Conservation (phyloP, 371 early-diverging fungal species). For the Apophysomyces elegans region DNA sequence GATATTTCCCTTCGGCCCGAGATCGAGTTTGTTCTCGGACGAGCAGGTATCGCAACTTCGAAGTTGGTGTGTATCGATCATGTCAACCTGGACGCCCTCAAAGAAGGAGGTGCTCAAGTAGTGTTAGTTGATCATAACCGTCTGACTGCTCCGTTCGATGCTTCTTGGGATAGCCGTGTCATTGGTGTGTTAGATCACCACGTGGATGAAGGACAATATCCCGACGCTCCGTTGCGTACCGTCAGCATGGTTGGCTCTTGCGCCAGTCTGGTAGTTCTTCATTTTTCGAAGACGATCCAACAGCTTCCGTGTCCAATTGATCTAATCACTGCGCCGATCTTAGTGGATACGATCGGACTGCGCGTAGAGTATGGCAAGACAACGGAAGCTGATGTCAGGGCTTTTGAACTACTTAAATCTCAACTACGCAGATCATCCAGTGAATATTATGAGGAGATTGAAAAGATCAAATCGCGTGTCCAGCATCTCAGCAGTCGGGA, state of each 20-base stretch:
- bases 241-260: slow-evolving; percentile 70
- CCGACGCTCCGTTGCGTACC: slow-evolving; percentile 39
- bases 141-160: slow-evolving; percentile 49
- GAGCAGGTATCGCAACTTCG: slow-evolving; percentile 22
- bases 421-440: neutral
- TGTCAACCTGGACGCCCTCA: slow-evolving; percentile 20
- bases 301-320: neutral
- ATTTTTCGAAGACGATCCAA: slow-evolving; percentile 28
- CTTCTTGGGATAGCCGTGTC: slow-evolving; percentile 37
- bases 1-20: slow-evolving; percentile 76
- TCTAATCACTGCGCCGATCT: slow-evolving; percentile 64
- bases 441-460: slow-evolving; percentile 52
- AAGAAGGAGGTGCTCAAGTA: slow-evolving; percentile 26
- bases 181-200: slow-evolving; percentile 79
- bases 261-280: slow-evolving; percentile 56
- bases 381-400: slow-evolving; percentile 55
- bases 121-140: slow-evolving; percentile 70
- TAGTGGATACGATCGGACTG: slow-evolving; percentile 74
- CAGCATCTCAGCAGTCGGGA: slow-evolving; percentile 54
- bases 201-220: slow-evolving; percentile 59
- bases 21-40: slow-evolving; percentile 50
- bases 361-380: slow-evolving; percentile 58
- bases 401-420: slow-evolving; percentile 27
- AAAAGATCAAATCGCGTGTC: slow-evolving; percentile 59
- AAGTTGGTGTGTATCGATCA: slow-evolving; percentile 37